These are phyloP conservation scores for Trichoderma harzianum DNA, from an alignment of 2,329 filamentous ascomycete genomes.

Conservation along the genomic window DNA sequence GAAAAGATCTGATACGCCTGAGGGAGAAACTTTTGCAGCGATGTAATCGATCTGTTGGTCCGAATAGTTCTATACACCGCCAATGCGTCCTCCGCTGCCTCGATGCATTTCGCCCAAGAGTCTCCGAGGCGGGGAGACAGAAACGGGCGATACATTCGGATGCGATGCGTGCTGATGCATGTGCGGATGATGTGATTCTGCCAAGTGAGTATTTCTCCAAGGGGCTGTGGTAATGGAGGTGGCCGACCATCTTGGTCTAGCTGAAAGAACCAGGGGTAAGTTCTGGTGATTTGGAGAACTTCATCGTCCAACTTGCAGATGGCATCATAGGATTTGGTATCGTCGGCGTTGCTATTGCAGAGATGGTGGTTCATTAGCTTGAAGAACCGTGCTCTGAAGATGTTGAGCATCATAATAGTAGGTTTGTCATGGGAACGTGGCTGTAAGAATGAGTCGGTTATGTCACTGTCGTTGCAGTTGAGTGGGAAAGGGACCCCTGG, in stretches of 20 bases:
- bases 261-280: slow-evolving; percentile 20
- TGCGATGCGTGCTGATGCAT: slow-evolving; percentile 22
- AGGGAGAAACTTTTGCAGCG: slow-evolving; percentile 18
- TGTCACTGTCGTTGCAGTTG: slow-evolving; percentile 21
- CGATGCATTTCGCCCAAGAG: slow-evolving; percentile 20
- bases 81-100: slow-evolving; percentile 18
- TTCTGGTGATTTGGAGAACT: slow-evolving; percentile 8
- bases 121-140: slow-evolving; percentile 9
- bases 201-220: slow-evolving; percentile 18
- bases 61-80: slow-evolving; percentile 16
- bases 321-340: slow-evolving; percentile 5
- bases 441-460: slow-evolving; percentile 4
- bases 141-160: slow-evolving; percentile 23
- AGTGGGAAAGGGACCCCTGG: slow-evolving; percentile 20
- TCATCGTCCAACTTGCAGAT: slow-evolving; percentile 15
- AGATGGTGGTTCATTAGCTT: slow-evolving; percentile 18
- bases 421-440: slow-evolving; percentile 19
- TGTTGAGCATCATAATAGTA: slow-evolving; percentile 22
- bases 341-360: neutral
- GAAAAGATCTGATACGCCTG: slow-evolving; percentile 21
- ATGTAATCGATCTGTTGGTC: neutral
- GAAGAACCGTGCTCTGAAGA: slow-evolving; percentile 20
- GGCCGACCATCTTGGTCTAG: slow-evolving; percentile 17
- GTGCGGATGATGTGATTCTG: slow-evolving; percentile 22
- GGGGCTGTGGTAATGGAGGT: slow-evolving; percentile 6